Conservation (phyloP, 2,329 filamentous ascomycete genomes). For the Aureobasidium sp. region DNA sequence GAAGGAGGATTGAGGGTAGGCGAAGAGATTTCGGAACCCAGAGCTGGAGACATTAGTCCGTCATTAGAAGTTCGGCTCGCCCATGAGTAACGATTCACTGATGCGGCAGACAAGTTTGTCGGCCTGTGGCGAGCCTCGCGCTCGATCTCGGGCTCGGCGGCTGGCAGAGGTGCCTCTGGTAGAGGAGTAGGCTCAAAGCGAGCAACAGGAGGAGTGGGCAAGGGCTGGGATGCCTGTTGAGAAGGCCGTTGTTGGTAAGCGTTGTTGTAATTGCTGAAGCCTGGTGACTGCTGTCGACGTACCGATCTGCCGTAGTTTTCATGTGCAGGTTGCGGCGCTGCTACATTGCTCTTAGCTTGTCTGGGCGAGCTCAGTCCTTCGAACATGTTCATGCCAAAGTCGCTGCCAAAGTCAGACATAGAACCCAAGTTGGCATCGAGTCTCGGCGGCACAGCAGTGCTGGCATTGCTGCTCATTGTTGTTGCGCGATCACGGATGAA, state of each 20-base stretch:
- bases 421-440: conserved; percentile 22
- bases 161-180: neutral
- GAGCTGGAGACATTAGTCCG: conserved; percentile 20
- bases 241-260: neutral
- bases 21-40: conserved; percentile 12
- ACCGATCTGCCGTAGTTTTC: conserved; percentile 18
- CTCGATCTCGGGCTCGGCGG: neutral
- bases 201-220: conserved; percentile 17
- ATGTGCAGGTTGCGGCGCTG: conserved; percentile 17
- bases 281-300: conserved; percentile 14
- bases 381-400: conserved; percentile 31
- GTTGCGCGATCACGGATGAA: conserved; percentile 33
- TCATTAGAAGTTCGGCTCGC: conserved; percentile 26
- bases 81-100: conserved; percentile 25
- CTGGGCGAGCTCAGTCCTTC: conserved; percentile 19
- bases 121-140: neutral
- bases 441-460: conserved; percentile 30
- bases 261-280: neutral
- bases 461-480: conserved; percentile 33
- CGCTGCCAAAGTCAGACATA: conserved; percentile 25
- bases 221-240: conserved; percentile 20
- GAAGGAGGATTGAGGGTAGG: conserved; percentile 11
- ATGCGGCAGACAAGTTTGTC: neutral
- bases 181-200: neutral
- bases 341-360: conserved; percentile 18